These are phyloP conservation scores for Rickenella mellea DNA, from an alignment of 768 basidiomycete genomes.

Conservation along the genomic window DNA sequence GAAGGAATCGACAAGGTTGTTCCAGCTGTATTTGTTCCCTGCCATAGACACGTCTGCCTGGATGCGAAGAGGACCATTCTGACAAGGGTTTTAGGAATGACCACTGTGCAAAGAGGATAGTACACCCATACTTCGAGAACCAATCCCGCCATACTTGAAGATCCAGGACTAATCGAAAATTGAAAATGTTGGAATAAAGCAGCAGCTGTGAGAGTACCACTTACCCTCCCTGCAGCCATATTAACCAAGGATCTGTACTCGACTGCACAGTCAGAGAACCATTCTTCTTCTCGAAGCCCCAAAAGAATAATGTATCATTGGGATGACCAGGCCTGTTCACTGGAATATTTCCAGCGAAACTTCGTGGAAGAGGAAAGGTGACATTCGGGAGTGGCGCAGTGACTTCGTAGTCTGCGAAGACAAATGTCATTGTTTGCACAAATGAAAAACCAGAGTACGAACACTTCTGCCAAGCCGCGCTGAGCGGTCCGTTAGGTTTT, in stretches of 20 bases:
- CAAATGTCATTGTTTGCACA: not conserved
- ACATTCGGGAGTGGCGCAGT: constrained; percentile 16
- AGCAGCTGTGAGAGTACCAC: not conserved
- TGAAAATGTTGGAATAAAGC: not conserved
- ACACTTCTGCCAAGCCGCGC: constrained; percentile 16
- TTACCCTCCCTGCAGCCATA: constrained; percentile 13
- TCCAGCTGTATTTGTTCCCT: constrained; percentile 6
- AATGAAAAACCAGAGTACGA: not conserved
- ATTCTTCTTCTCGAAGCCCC: constrained; percentile 16
- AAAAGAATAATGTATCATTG: constrained; percentile 24
- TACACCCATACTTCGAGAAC: constrained; percentile 4
- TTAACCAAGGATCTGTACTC: constrained; percentile 10
- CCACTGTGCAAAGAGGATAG: not conserved
- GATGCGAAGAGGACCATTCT: constrained; percentile 2
- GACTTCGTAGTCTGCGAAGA: constrained; percentile 19
- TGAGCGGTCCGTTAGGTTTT: constrained; percentile 11
- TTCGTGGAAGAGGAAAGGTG: constrained; percentile 15
- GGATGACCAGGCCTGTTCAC: constrained; percentile 17
- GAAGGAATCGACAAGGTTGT: constrained; percentile 2
- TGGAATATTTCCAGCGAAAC: constrained; percentile 21
- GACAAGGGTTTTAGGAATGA: not conserved
- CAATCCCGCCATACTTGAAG: constrained; percentile 10
- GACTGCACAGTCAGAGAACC: constrained; percentile 10
- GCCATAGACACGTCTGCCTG: constrained; percentile 1
- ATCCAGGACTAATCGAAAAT: constrained; percentile 7